Evolutionary conservation across 495 filamentous ascomycete species (phyloP).

Genomic region (Apodospora peruviana): DNA sequence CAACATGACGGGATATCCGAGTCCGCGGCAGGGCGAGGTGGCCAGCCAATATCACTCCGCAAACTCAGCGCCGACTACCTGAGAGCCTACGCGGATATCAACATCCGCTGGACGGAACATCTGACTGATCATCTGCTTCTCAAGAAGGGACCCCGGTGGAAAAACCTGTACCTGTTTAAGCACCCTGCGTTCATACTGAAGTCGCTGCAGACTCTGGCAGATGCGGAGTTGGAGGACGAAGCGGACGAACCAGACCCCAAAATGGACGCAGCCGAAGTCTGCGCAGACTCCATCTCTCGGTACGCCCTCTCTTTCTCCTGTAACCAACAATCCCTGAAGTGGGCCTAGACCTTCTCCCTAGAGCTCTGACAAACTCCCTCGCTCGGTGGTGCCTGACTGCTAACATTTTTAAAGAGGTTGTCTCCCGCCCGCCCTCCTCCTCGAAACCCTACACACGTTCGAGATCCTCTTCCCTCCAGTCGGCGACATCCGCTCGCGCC

Average conservation of each 20-base stretch:
- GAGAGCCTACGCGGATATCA: neutral
- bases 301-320: too few relatives aligned
- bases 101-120: neutral
- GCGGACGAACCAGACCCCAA: neutral
- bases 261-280: neutral
- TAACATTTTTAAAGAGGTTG: conserved; percentile 2
- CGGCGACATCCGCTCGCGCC: neutral
- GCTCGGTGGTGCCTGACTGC: too few relatives aligned
- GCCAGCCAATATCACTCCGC: neutral
- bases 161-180: neutral
- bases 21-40: neutral
- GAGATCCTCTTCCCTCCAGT: conserved; percentile 1
- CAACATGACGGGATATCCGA: neutral
- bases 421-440: conserved; percentile 3
- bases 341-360: neutral
- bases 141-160: neutral
- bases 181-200: neutral
- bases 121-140: neutral
- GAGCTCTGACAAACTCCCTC: too few relatives aligned
- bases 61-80: neutral
- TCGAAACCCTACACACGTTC: conserved; percentile 5
- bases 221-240: too few relatives aligned
- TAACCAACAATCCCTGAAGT: too few relatives aligned
- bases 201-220: neutral
- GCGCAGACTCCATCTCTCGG: neutral